phyloP scores from a whole-genome alignment of 1,284 basidiomycete species.

The Irpex sp. region DNA sequence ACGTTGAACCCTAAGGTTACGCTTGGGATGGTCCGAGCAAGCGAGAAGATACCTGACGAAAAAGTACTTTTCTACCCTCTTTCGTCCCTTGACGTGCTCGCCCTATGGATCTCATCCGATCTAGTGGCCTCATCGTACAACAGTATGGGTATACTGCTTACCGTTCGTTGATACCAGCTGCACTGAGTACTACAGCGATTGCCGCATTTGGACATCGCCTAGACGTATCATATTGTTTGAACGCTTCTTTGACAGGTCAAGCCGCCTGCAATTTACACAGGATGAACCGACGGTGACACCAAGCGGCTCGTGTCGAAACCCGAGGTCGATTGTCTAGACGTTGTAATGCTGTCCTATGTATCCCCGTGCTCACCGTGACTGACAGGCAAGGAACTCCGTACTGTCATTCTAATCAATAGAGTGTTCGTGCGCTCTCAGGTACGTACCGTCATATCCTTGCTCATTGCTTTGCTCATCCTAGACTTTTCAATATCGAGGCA shows the following conservation, averaged over 20 bases:
- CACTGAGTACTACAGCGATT: background rate
- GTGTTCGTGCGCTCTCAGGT: too few species aligned
- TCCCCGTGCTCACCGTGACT: background rate
- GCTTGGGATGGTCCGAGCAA: background rate
- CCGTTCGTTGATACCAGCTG: background rate
- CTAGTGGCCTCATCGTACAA: background rate
- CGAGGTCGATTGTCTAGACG: background rate
- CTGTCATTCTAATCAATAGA: too few species aligned
- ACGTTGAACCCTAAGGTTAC: background rate
- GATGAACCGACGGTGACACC: background rate
- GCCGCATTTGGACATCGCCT: background rate
- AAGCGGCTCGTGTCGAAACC: background rate
- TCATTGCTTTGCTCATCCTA: too few species aligned
- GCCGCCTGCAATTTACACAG: background rate
- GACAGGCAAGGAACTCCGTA: too few species aligned
- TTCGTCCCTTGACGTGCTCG: background rate
- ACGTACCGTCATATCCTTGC: too few species aligned
- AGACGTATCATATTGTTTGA: background rate
- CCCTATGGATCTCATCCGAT: background rate
- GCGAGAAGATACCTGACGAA: background rate
- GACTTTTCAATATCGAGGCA: too few species aligned
- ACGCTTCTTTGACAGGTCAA: constrained; percentile 1
- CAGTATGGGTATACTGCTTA: too few species aligned
- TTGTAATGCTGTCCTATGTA: background rate
- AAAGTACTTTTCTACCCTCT: background rate